Conservation (phyloP, 2,329 filamentous ascomycete species). For the Teratosphaeria pseudoeucalypti region DNA sequence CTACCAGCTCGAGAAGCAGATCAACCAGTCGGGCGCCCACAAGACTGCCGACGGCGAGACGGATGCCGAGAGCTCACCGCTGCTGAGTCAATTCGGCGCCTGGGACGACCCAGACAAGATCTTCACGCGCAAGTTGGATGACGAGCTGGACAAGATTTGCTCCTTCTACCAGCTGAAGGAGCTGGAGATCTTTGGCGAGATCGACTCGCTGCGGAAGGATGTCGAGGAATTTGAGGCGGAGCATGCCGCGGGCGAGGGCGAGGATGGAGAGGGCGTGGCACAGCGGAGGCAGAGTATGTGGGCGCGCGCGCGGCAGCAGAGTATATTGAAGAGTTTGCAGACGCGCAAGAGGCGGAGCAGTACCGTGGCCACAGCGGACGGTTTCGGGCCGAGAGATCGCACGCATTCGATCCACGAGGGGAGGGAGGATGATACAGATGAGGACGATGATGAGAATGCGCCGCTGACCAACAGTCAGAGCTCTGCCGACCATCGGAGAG, state of each 20-base stretch:
- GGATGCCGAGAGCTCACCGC: constrained; percentile 78
- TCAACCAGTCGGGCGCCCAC: constrained; percentile 45
- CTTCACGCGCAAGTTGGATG: constrained; percentile 71
- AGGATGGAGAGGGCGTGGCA: constrained; percentile 18
- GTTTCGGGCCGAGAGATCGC: constrained; percentile 26
- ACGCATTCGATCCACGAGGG: constrained; percentile 43
- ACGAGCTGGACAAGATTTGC: constrained; percentile 87
- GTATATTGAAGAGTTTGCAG: constrained; percentile 44
- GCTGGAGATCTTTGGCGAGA: constrained; percentile 71
- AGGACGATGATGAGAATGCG: constrained; percentile 48
- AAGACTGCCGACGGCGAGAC: constrained; percentile 17
- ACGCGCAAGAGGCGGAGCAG: constrained; percentile 16
- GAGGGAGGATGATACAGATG: constrained; percentile 47
- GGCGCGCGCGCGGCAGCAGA: constrained; percentile 28
- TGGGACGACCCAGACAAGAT: constrained; percentile 65
- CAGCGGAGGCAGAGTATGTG: constrained; percentile 21
- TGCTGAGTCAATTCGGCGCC: constrained; percentile 45
- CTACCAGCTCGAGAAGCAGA: constrained; percentile 83
- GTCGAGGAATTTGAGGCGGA: constrained; percentile 58
- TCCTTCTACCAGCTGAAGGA: constrained; percentile 88
- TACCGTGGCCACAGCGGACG: constrained; percentile 33
- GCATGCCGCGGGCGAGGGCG: constrained; percentile 18
- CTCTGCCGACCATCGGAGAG: neutral
- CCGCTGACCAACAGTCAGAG: neutral
- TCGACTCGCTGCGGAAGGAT: constrained; percentile 66